phyloP scores from a whole-genome alignment of 345 rosid genomes.

The Eucalyptus coolabah region DNA sequence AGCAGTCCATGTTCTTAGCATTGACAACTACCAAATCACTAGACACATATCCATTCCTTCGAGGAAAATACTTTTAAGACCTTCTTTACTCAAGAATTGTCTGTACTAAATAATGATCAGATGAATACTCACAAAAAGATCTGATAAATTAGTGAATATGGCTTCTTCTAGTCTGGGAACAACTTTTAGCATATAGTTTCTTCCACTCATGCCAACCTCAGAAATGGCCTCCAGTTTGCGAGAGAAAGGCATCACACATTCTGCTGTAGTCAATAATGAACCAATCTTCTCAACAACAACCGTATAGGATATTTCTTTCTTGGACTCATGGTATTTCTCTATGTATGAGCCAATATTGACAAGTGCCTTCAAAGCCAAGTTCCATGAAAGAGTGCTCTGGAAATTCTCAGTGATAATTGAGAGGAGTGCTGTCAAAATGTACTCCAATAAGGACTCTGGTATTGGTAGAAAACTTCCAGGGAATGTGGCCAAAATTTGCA shows the following conservation, averaged over 20 bases:
- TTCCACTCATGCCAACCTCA: constrained; percentile 45
- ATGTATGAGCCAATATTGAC: constrained; percentile 59
- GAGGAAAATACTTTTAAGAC: neutral
- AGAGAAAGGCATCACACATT: constrained; percentile 31
- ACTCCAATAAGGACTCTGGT: constrained; percentile 45
- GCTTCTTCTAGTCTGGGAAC: constrained; percentile 53
- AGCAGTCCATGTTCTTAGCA: neutral
- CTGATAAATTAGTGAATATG: constrained; percentile 35
- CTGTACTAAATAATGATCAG: neutral
- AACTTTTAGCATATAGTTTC: constrained; percentile 42
- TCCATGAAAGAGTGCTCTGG: constrained; percentile 39
- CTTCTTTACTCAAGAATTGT: neutral
- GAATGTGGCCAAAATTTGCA: constrained; percentile 60
- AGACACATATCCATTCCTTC: neutral
- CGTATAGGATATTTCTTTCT: constrained; percentile 46
- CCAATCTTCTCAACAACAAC: constrained; percentile 42
- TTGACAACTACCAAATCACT: neutral
- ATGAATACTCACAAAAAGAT: constrained; percentile 43
- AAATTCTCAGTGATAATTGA: constrained; percentile 37
- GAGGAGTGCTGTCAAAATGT: constrained; percentile 40
- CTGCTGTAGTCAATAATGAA: constrained; percentile 30
- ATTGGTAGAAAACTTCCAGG: constrained; percentile 35
- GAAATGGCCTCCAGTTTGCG: constrained; percentile 56
- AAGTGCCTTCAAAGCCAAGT: constrained; percentile 56
- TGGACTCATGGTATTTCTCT: constrained; percentile 32